Evolutionary conservation across 2,329 filamentous ascomycete genomes (phyloP).

Genomic region (Sordariomycetes sp.): DNA sequence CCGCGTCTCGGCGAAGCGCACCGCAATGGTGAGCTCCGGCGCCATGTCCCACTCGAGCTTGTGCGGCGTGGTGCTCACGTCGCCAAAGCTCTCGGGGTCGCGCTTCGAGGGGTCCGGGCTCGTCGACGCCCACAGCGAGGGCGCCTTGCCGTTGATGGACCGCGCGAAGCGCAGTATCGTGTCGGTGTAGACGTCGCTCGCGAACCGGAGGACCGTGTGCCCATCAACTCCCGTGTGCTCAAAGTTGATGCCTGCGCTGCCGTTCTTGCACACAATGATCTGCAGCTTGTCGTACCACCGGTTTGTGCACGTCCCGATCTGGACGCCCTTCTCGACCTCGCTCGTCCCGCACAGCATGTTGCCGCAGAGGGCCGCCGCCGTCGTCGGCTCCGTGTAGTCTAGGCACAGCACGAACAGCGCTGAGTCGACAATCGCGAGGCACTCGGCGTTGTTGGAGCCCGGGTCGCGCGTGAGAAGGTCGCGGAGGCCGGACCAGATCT

Average conservation of each 20-base stretch:
- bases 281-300: conserved; percentile 99
- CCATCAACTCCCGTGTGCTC: conserved; percentile 97
- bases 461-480: conserved; percentile 78
- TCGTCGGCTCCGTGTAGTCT: conserved; percentile 79
- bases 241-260: conserved; percentile 96
- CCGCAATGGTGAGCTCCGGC: conserved; percentile 77
- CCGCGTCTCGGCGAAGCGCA: conserved; percentile 90
- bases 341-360: conserved; percentile 98
- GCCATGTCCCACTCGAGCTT: conserved; percentile 98
- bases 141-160: conserved; percentile 88
- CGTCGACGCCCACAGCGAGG: conserved; percentile 78
- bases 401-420: conserved; percentile 86
- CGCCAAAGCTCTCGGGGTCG: conserved; percentile 80
- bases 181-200: conserved; percentile 92
- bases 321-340: conserved; percentile 81
- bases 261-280: conserved; percentile 98
- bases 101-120: conserved; percentile 89
- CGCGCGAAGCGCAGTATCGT: conserved; percentile 92
- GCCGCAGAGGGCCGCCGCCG: conserved; percentile 74
- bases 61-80: conserved; percentile 86
- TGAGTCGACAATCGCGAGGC: conserved; percentile 87
- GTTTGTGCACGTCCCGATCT: conserved; percentile 96
- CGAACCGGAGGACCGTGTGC: conserved; percentile 91
- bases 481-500: conserved; percentile 84
- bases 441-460: conserved; percentile 90